phyloP scores from a whole-genome alignment of 768 basidiomycete genomes.

The Serendipita sp. region DNA sequence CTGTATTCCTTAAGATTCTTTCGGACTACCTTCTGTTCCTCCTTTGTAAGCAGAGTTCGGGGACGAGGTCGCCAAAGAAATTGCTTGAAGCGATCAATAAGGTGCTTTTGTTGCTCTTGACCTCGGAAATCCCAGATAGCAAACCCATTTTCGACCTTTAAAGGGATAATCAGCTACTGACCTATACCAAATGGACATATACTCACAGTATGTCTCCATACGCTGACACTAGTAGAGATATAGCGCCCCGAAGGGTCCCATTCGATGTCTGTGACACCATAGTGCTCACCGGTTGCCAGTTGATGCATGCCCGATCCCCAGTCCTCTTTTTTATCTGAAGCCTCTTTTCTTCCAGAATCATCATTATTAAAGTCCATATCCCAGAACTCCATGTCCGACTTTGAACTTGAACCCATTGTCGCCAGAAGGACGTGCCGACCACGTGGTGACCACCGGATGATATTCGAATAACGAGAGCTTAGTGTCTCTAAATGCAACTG shows the following conservation, averaged over 20 bases:
- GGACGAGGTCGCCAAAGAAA: conserved; percentile 98
- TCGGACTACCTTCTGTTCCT: conserved; percentile 72
- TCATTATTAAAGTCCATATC: conserved; percentile 78
- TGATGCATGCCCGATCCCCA: conserved; percentile 79
- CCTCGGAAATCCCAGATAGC: conserved; percentile 97
- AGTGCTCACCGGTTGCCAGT: conserved; percentile 80
- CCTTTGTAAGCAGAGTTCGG: conserved; percentile 66
- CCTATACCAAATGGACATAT: conserved; percentile 3
- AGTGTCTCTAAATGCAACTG: conserved; percentile 39
- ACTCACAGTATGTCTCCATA: conserved; percentile 85
- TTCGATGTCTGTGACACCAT: conserved; percentile 91
- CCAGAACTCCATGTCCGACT: conserved; percentile 98
- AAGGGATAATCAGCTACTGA: conserved; percentile 2
- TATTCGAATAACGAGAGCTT: conserved; percentile 73
- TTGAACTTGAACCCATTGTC: conserved; percentile 85
- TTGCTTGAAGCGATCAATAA: conserved; percentile 93
- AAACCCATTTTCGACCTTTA: conserved; percentile 87
- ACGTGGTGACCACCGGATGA: conserved; percentile 90
- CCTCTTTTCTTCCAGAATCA: conserved; percentile 35
- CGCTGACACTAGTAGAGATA: conserved; percentile 81
- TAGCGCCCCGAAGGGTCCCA: conserved; percentile 97
- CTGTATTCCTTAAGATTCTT: conserved; percentile 86
- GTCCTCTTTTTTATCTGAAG: conserved; percentile 36
- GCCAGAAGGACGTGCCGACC: conserved; percentile 93
- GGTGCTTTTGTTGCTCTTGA: conserved; percentile 78